Evolutionary conservation across 305 asterid species (phyloP), one percentile per base, ranked within the genome.

Genomic region (Fraxinus albicans): DNA sequence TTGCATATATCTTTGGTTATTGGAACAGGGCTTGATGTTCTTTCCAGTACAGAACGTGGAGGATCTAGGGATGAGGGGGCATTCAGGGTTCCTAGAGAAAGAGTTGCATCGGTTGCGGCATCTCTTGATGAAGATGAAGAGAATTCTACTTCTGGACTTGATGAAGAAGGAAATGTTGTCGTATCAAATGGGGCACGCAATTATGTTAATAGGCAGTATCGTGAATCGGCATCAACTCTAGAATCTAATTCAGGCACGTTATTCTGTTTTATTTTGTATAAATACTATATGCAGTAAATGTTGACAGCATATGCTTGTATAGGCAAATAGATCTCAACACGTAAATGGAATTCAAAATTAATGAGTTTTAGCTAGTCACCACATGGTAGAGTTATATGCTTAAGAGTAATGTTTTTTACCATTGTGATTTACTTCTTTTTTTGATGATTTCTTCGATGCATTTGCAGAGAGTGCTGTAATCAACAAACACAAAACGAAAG

Each of bases 81-180:
- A 21, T 96, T 93, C 84, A 92, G 92, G 89, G 91, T 93, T 47
- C 98, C 98, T 31, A 90, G 82, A 84, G 97, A 90, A 77, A 92
- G 85, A 82, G 93, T 88, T 84, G 89, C 94, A 74, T 90, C 97
- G 12, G 83, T 93, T 75, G 91, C 86, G 12, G 90, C 99, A 44
- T 88, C 98, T 76, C 72, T 90, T 40, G 93, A 89, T 82, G 98
- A 91, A 83, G 93, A 87, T 17, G 97, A 93, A 79, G 97, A 90
- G 63, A 84, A 67, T 73, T 86, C 93, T 84, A 69, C 77, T 36
- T 80, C 80, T 15, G 97, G 85, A 80, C 42, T 85, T 78, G 94
- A 89, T 87, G 96, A 96, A 70, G 88, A 60, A 78, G 92, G 87
- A 83, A 88, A 76, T 80, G 86, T 13, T 79, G 88, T 10, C 77